These are phyloP conservation scores for Smithsoniella earleae DNA, from an alignment of 163 green algal species.

Conservation along the genomic window DNA sequence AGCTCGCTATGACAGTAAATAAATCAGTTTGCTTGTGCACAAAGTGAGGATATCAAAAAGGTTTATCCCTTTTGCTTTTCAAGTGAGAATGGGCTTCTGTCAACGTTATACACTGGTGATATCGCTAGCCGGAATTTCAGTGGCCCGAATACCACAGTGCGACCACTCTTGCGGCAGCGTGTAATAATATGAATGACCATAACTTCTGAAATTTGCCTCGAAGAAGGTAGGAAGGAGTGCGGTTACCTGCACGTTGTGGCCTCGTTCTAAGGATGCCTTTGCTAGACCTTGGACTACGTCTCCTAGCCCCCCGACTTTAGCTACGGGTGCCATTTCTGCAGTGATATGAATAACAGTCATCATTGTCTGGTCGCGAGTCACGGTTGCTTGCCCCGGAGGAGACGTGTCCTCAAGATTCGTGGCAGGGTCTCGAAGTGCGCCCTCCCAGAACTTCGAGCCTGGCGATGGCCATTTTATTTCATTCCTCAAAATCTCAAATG, in stretches of 20 bases:
- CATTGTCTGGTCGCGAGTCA: slow-evolving; percentile 10
- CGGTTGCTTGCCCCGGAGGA: not conserved
- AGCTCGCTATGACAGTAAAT: no score
- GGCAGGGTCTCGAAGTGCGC: not conserved
- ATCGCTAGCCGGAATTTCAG: no score
- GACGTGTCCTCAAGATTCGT: slow-evolving; percentile 8
- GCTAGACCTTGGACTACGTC: slow-evolving; percentile 81
- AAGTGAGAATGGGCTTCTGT: no score
- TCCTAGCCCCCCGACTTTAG: slow-evolving; percentile 81
- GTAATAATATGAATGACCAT: no score
- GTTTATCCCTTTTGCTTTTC: no score
- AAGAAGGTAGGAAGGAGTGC: no score
- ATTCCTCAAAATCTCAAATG: not conserved
- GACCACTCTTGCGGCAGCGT: no score
- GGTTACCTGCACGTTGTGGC: slow-evolving; percentile 42
- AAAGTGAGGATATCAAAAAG: no score
- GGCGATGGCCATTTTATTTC: slow-evolving; percentile 10
- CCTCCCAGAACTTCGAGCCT: slow-evolving; percentile 21
- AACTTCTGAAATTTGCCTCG: no score
- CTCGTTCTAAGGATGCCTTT: slow-evolving; percentile 52
- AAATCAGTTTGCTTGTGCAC: no score
- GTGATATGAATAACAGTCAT: slow-evolving; percentile 78
- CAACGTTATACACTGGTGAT: no score
- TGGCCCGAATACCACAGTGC: no score
- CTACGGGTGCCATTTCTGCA: slow-evolving; percentile 81